Base-by-base conservation (phyloP, 345 rosid genomes). In the Populus deltoides region DNA sequence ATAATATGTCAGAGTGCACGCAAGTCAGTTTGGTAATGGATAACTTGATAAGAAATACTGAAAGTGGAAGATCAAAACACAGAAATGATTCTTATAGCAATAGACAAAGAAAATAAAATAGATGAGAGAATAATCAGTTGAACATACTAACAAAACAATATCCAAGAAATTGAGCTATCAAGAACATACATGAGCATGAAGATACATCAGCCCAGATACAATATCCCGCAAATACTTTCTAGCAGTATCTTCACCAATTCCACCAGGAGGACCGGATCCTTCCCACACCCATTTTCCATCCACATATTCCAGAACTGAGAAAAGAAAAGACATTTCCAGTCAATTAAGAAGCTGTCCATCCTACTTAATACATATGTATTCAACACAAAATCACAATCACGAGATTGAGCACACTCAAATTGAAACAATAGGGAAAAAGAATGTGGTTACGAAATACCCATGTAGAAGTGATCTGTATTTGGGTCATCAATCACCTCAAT, bases 401-500 rank as follows among this genome's bases (percentile, higher is more conserved):
- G 65, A 35, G 51, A 4, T 43, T 51, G 33, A 70, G 4, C 71
- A 36, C 27, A 61, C 3, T 25, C 35, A 65, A 63, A 49, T 41
- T 41, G 31, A 75, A 16, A 47, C 1, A 18, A 70, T 12, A 6
- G 43, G 49, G 25, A 51, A 36, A 72, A 75, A 72, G 71, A 69
- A 73, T 59, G 65, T 25, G 39, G 67, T 41, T 59, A 68, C 63
- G 51, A 72, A 74, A 78, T 90, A 96, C 99, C 98, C 97, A 97
- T 94, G 93, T 97, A 97, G 85, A 93, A 97, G 85, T 91, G 94
- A 89, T 97, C 99, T 68, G 93, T 79, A 78, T 84, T 89, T 22
- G 95, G 93, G 88, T 97, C 99, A 92, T 97, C 94, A 86, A 97
- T 97, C 90, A 97, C 98, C 90, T 97, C 98, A 79, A 91, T 55